Base-by-base conservation (phyloP, 805 yeast species). In the Pichia manshurica region DNA sequence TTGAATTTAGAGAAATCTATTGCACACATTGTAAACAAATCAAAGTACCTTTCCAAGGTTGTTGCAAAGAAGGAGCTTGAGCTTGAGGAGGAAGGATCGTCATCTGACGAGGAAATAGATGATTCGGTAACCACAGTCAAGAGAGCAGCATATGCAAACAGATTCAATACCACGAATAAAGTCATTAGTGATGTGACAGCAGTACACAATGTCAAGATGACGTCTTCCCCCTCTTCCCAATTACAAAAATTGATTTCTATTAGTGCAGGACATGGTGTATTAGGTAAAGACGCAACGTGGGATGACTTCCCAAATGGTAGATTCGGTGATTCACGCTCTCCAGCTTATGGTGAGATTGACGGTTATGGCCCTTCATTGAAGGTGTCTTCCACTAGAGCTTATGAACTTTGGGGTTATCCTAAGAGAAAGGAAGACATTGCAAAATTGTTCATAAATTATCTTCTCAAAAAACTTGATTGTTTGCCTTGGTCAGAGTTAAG, bases 281-380 rank as follows among this genome's bases (percentile, higher is more conserved):
- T 87, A 23, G 96, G 96, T 32, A 80, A 87, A 58, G 93, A 87
- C 63, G 96, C 95, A 4, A 86, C 90, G 1, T 90, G 98, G 98
- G 98, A 90, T 70, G 98, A 90, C 60, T 90, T 87, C 66, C 93
- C 96, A 23, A 88, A 90, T 66, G 96, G 97, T 62, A 77, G 98
- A 69, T 88, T 87, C 65, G 95, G 97, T 69, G 96, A 89, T 67
- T 86, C 96, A 0, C 74, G 93, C 58, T 87, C 96, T 31, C 96
- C 97, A 17, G 98, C 98, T 1, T 91, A 86, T 66, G 99, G 98
- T 71, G 97, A 91, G 68, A 87, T 91, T 57, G 97, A 90, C 64
- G 98, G 98, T 28, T 93, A 91, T 64, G 98, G 98, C 2, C 96
- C 97, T 0, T 79, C 85, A 2, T 75, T 93, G 58, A 90, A 90